Percentiles rank a stretch among this genome's conserved stretches.
Evolutionary conservation across 75 land plant species (phyloP).

Genomic region (Isoetes taiwanensis): DNA sequence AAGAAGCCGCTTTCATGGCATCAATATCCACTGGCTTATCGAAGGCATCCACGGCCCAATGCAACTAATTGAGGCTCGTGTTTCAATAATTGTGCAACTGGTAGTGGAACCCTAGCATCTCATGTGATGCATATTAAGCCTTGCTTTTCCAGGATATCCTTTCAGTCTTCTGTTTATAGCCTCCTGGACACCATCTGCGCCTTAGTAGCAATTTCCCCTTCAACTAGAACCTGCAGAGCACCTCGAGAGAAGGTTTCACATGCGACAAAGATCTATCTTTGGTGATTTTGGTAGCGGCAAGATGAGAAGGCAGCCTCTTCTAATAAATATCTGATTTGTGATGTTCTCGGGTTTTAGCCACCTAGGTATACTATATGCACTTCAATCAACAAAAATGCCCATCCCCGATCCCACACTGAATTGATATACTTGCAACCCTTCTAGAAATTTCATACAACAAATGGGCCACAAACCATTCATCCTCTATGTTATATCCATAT

Average conservation of each 20-base stretch:
- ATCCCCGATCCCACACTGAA: slow-evolving; percentile 71
- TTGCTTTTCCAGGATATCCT: slow-evolving; percentile 52
- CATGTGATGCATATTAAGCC: slow-evolving; percentile 45
- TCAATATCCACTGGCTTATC: slow-evolving; percentile 86
- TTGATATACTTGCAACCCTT: slow-evolving; percentile 27
- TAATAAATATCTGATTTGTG: slow-evolving; percentile 55
- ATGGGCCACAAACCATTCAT: slow-evolving; percentile 92
- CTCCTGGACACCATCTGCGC: slow-evolving; percentile 45
- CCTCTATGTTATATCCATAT: slow-evolving; percentile 81
- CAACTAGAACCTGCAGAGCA: slow-evolving; percentile 17
- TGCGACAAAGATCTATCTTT: slow-evolving; percentile 13
- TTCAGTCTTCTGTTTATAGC: slow-evolving; percentile 26
- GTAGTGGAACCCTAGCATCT: slow-evolving; percentile 58
- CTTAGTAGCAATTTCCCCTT: slow-evolving; percentile 16
- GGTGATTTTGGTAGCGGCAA: slow-evolving; percentile 22
- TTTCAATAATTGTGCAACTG: slow-evolving; percentile 67
- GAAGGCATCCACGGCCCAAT: slow-evolving; percentile 74
- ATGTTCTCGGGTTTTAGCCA: slow-evolving; percentile 78
- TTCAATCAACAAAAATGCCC: slow-evolving; percentile 89
- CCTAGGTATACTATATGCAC: slow-evolving; percentile 76
- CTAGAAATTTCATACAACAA: slow-evolving; percentile 41
- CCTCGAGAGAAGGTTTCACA: slow-evolving; percentile 12
- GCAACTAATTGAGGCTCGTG: slow-evolving; percentile 81
- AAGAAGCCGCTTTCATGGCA: slow-evolving; percentile 70
- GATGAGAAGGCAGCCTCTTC: slow-evolving; percentile 41